Evolutionary conservation across 2,329 filamentous ascomycete genomes (phyloP).

Genomic region (Rhytidhysteron rufulum): DNA sequence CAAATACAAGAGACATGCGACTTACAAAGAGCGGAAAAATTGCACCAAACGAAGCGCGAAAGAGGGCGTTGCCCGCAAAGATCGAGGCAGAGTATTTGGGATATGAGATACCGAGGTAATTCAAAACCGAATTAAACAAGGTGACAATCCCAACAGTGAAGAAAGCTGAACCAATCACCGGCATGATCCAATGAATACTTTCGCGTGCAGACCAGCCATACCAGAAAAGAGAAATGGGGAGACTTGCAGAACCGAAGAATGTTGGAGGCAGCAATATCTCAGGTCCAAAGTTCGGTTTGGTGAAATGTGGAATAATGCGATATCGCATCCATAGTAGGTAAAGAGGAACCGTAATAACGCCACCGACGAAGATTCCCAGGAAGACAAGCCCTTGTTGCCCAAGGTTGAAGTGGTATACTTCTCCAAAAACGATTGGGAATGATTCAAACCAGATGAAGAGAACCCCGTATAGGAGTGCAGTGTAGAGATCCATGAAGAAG

Average conservation of each 20-base stretch:
- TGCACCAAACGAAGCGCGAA: slow-evolving; percentile 34
- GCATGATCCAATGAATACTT: slow-evolving; percentile 31
- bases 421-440: slow-evolving; percentile 37
- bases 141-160: slow-evolving; percentile 30
- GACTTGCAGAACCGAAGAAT: slow-evolving; percentile 25
- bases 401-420: slow-evolving; percentile 33
- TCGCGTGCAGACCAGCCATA: slow-evolving; percentile 29
- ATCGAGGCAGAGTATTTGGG: slow-evolving; percentile 34
- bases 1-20: slow-evolving; percentile 37
- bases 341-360: slow-evolving; percentile 23
- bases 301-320: slow-evolving; percentile 11
- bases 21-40: slow-evolving; percentile 34
- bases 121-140: slow-evolving; percentile 44
- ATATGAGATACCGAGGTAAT: slow-evolving; percentile 37
- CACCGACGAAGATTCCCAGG: slow-evolving; percentile 32
- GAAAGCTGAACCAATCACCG: slow-evolving; percentile 27
- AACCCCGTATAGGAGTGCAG: slow-evolving; percentile 36
- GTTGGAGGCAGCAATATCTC: slow-evolving; percentile 31
- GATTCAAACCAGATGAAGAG: slow-evolving; percentile 41
- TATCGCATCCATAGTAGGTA: slow-evolving; percentile 28
- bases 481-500: slow-evolving; percentile 38
- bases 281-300: slow-evolving; percentile 25
- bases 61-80: slow-evolving; percentile 37
- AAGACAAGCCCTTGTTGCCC: slow-evolving; percentile 31
- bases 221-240: slow-evolving; percentile 37